Evolutionary conservation across 768 basidiomycete species (phyloP).

Genomic region (Termitomyces sp.): DNA sequence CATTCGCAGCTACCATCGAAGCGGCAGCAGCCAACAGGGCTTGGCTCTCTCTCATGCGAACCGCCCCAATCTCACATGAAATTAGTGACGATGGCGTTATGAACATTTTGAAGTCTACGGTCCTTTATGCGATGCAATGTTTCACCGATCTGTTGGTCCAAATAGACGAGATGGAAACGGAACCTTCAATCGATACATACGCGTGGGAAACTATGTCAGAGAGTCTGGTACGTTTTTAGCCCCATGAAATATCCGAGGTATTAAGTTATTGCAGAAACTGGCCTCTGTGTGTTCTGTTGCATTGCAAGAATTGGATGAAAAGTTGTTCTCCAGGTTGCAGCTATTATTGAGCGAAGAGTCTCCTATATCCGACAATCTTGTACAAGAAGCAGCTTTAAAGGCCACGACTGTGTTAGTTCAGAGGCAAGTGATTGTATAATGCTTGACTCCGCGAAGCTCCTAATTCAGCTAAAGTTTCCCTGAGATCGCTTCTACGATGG

Average conservation of each 20-base stretch:
- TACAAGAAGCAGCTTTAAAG: constrained; percentile 88
- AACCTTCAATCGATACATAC: constrained; percentile 81
- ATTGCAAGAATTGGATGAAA: constrained; percentile 57
- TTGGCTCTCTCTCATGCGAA: constrained; percentile 64
- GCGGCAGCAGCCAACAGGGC: constrained; percentile 83
- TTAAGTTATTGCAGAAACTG: constrained; percentile 57
- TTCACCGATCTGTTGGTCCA: constrained; percentile 74
- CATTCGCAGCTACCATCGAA: constrained; percentile 36
- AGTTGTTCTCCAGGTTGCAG: constrained; percentile 63
- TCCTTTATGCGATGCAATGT: constrained; percentile 63
- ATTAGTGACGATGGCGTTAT: constrained; percentile 30
- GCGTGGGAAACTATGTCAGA: constrained; percentile 93
- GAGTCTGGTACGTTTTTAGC: constrained; percentile 53
- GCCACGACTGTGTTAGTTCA: constrained; percentile 79
- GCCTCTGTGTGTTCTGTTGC: constrained; percentile 78
- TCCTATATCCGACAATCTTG: constrained; percentile 74
- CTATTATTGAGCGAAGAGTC: constrained; percentile 76
- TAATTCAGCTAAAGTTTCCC: constrained; percentile 54
- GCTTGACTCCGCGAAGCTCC: background rate
- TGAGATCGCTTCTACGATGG: constrained; percentile 67
- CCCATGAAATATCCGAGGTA: background rate
- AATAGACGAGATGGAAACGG: constrained; percentile 76
- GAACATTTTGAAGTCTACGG: constrained; percentile 38
- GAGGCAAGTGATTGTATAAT: constrained; percentile 40
- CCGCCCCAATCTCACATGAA: constrained; percentile 38